Conservation (phyloP, 2,329 filamentous ascomycete genomes). For the Fragosphaeria purpurea region DNA sequence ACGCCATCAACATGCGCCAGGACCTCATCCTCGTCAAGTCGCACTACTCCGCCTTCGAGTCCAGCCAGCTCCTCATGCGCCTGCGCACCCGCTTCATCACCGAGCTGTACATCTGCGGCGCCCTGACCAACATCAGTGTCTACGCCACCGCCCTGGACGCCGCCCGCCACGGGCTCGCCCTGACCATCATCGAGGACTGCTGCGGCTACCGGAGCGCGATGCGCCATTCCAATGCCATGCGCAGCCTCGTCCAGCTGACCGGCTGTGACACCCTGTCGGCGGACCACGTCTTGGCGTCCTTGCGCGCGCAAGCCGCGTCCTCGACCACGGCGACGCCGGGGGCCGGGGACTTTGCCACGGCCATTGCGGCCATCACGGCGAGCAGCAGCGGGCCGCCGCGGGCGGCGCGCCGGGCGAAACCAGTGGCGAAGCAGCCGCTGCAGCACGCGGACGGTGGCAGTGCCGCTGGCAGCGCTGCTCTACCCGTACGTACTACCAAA, state of each 20-base stretch:
- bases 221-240: constrained; percentile 61
- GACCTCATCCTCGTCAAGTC: constrained; percentile 55
- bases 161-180: constrained; percentile 74
- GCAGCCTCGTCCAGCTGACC: constrained; percentile 62
- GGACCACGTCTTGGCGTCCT: constrained; percentile 40
- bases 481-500: constrained; percentile 15
- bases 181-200: constrained; percentile 81
- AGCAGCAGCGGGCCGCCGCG: constrained; percentile 5
- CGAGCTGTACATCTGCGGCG: constrained; percentile 80
- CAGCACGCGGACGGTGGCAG: not conserved
- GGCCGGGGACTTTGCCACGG: constrained; percentile 1
- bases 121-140: constrained; percentile 76
- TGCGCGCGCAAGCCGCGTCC: constrained; percentile 2
- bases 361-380: constrained; percentile 7
- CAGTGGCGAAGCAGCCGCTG: not conserved
- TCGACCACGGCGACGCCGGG: not conserved
- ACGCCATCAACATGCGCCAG: constrained; percentile 30
- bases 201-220: constrained; percentile 65
- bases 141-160: constrained; percentile 89
- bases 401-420: not conserved
- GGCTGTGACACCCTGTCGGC: constrained; percentile 58
- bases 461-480: not conserved
- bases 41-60: constrained; percentile 80
- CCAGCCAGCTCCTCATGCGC: constrained; percentile 61
- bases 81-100: constrained; percentile 81